Evolutionary conservation across 208 protist genomes (phyloP), one percentile per base, ranked within the genome.

Genomic region (Herpetomonas muscarum): DNA sequence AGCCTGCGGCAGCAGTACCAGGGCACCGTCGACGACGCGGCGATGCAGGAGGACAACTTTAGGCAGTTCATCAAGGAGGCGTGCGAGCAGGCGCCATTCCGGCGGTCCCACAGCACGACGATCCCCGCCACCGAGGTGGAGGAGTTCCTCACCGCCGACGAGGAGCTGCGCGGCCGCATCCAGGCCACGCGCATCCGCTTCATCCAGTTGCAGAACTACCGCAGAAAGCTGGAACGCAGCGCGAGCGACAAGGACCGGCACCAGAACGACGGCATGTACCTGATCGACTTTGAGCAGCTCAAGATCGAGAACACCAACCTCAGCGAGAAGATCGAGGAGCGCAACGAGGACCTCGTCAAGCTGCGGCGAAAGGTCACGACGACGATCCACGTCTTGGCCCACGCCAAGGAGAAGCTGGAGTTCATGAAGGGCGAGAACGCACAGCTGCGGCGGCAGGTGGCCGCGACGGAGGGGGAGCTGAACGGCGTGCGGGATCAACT

Each of bases 251-350:
- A 94, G 47, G 78, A 86, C 3, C 81, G 96, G 37, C 60, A 83
- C 32, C 77, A 94, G 36, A 80, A 87, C 42, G 85, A 96, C 28
- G 90, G 87, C 52, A 94, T 99, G 69, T 97, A 98, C 54, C 76
- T 98, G 7, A 99, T 99, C 58, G 98, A 99, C 79, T 99, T 98
- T 79, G 98, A 99, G 75, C 98, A 99, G 81, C 82, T 99, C 10
- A 99, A 99, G 66, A 99, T 99, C 46, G 98, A 99, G 64, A 99
- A 99, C 69, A 97, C 97, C 12, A 98, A 96, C 48, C 87, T 99
- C 4, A 98, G 96, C 62, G 98, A 99, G 61, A 99, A 99, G 71
- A 98, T 99, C 60, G 97, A 99, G 64, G 98, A 99, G 82, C 84
- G 97, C 32, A 98, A 97, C 67, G 97, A 99, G 60, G 98, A 98